Base-by-base conservation (phyloP, 2,329 filamentous ascomycete species). In the Aspergillus fijiensis region DNA sequence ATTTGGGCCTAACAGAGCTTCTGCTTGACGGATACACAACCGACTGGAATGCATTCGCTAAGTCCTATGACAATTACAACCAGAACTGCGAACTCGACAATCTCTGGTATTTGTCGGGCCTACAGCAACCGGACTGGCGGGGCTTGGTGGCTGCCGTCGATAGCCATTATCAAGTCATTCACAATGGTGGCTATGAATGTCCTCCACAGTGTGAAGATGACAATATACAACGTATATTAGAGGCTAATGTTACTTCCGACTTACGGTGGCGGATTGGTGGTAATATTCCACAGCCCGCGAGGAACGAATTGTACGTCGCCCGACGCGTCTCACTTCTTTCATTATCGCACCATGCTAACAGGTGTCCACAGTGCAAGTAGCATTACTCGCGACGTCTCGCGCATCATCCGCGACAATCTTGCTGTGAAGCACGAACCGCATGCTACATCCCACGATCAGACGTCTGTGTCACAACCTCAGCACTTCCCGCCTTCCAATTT, bases 121-220 rank as follows among this genome's bases (percentile, higher is more conserved):
- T 79, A 5, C 72, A 75, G 55, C 74, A 77, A 47, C 71, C 73
- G 3, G 75, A 79, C 54, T 79, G 76, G 76, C 74, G 75, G 45
- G 76, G 76, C 1, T 51, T 79, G 5, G 75, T 79, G n/a, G 77
- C 77, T 27, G 76, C 77, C 12, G 69, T 79, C n/a, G 77, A 79
- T 62, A 77, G 74, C 55, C 77, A 79, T 65, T 79, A 76, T 53
- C 72, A 77, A 23, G 65, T 77, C 33, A 42, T 74, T n/a, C 77
- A 79, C 61, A 62, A 73, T 47, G 76, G 75, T 6, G 64, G 70
- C 39, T 71, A 65, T 35, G 60, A 73, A 0, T 79, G 77, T 60
- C 54, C 63, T 7, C 19, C 64, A 2, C 23, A 42, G 7, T 79
- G 77, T 57, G 74, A 77, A 60, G 66, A 75, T 50, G 61, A 63